Conservation (phyloP, 768 basidiomycete species). For the Leccinum disarticulatum region DNA sequence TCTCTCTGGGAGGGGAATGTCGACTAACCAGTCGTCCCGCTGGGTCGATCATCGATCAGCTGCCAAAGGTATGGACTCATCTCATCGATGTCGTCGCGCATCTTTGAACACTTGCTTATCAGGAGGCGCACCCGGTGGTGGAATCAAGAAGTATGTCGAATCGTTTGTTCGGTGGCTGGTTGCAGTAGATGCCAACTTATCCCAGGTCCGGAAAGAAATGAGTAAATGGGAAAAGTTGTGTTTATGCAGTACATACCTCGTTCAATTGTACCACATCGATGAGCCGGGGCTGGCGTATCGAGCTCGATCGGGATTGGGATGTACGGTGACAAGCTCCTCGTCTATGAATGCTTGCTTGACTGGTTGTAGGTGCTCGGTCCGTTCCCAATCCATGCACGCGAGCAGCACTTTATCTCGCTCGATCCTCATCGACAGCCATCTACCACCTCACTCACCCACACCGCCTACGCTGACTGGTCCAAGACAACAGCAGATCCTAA, state of each 20-base stretch:
- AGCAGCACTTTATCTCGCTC: slow-evolving; percentile 77
- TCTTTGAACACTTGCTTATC: background rate
- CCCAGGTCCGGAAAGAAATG: slow-evolving; percentile 73
- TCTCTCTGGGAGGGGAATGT: background rate
- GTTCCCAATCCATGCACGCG: slow-evolving; percentile 81
- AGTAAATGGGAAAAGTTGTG: slow-evolving; percentile 5
- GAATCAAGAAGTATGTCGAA: slow-evolving; percentile 81
- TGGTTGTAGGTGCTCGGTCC: slow-evolving; percentile 69
- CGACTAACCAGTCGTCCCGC: background rate
- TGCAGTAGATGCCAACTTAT: slow-evolving; percentile 7
- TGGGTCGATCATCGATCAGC: slow-evolving; percentile 15
- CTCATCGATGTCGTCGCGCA: slow-evolving; percentile 6
- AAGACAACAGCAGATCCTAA: slow-evolving; percentile 39
- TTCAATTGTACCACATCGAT: slow-evolving; percentile 3
- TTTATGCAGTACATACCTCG: background rate
- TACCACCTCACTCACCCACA: slow-evolving; percentile 52
- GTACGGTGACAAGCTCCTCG: slow-evolving; percentile 9
- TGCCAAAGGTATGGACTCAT: slow-evolving; percentile 27
- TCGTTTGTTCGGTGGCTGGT: slow-evolving; percentile 2
- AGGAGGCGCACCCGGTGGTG: slow-evolving; percentile 71
- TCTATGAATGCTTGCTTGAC: background rate
- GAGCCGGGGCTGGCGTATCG: slow-evolving; percentile 22
- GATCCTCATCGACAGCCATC: slow-evolving; percentile 30
- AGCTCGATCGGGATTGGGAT: slow-evolving; percentile 30
- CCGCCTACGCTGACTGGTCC: slow-evolving; percentile 56